phyloP scores from a whole-genome alignment of 1,284 basidiomycete species.

The Austroboletus olivaceoglutinosus region DNA sequence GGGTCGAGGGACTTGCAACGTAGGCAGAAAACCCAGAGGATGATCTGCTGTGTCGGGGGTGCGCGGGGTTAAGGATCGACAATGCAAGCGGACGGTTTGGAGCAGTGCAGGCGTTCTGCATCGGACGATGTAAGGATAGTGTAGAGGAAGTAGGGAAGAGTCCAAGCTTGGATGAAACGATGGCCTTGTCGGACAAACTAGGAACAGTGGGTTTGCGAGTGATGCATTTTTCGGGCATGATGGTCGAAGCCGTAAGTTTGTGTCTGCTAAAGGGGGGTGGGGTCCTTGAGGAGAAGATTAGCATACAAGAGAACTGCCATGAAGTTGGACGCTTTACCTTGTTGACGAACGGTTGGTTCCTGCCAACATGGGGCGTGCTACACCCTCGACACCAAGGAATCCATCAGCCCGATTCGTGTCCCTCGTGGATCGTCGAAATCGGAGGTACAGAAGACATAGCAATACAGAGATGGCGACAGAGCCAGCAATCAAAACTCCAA shows the following conservation, averaged over 20 bases:
- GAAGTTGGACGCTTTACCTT: conserved; percentile 12
- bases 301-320: background rate
- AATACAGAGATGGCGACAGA: conserved; percentile 10
- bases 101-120: conserved; percentile 30
- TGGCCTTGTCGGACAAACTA: conserved; percentile 34
- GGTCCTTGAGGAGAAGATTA: conserved; percentile 8
- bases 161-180: conserved; percentile 42
- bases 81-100: background rate
- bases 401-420: conserved; percentile 37
- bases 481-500: conserved; percentile 36
- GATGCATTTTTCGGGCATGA: conserved; percentile 52
- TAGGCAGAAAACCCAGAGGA: conserved; percentile 25
- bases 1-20: conserved; percentile 11
- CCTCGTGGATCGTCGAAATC: conserved; percentile 39
- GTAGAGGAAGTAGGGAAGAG: conserved; percentile 38
- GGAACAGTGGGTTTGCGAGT: conserved; percentile 30
- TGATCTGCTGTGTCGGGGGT: conserved; percentile 14
- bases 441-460: conserved; percentile 35
- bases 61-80: conserved; percentile 12
- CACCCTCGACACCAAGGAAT: conserved; percentile 48
- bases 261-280: conserved; percentile 43
- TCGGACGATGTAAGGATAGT: conserved; percentile 2
- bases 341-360: conserved; percentile 2
- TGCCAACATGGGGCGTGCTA: conserved; percentile 31
- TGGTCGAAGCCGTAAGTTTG: conserved; percentile 43